These are phyloP conservation scores for Drechslera avenae DNA, from an alignment of 2,329 filamentous ascomycete genomes.

Conservation along the genomic window DNA sequence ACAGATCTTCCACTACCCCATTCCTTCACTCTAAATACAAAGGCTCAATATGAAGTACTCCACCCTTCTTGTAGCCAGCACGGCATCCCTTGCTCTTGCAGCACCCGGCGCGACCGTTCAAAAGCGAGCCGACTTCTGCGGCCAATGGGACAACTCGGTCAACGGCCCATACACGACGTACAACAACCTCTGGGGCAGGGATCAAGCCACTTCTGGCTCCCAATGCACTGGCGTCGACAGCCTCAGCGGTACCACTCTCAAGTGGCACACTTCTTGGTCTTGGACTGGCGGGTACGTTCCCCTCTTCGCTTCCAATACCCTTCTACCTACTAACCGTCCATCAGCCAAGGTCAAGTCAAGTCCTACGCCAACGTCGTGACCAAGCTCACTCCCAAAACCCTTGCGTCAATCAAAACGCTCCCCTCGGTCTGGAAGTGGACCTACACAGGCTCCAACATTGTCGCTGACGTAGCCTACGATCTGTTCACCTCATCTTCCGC, in stretches of 20 bases:
- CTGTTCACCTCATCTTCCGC: slow-evolving; percentile 62
- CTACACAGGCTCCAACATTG: slow-evolving; percentile 56
- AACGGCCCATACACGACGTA: slow-evolving; percentile 43
- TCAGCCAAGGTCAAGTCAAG: slow-evolving; percentile 46
- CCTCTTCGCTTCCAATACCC: background rate
- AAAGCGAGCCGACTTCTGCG: slow-evolving; percentile 43
- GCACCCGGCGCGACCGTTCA: slow-evolving; percentile 34
- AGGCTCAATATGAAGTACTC: slow-evolving; percentile 37
- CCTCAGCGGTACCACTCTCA: slow-evolving; percentile 45
- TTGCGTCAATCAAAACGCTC: slow-evolving; percentile 50
- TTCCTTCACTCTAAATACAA: background rate
- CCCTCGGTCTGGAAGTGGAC: slow-evolving; percentile 54
- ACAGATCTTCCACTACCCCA: background rate
- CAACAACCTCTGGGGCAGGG: slow-evolving; percentile 54
- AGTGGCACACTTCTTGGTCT: slow-evolving; percentile 54
- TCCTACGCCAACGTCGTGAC: slow-evolving; percentile 53
- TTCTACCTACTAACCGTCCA: slow-evolving; percentile 3
- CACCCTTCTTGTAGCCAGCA: slow-evolving; percentile 31
- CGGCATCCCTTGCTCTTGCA: slow-evolving; percentile 37
- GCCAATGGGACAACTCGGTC: slow-evolving; percentile 37
- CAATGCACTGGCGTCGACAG: slow-evolving; percentile 55
- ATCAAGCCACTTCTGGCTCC: slow-evolving; percentile 49
- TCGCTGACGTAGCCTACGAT: slow-evolving; percentile 67
- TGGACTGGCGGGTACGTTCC: slow-evolving; percentile 49
- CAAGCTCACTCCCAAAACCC: slow-evolving; percentile 37